Evolutionary conservation across 2,329 filamentous ascomycete species (phyloP).

Genomic region (Botrytis cinerea): DNA sequence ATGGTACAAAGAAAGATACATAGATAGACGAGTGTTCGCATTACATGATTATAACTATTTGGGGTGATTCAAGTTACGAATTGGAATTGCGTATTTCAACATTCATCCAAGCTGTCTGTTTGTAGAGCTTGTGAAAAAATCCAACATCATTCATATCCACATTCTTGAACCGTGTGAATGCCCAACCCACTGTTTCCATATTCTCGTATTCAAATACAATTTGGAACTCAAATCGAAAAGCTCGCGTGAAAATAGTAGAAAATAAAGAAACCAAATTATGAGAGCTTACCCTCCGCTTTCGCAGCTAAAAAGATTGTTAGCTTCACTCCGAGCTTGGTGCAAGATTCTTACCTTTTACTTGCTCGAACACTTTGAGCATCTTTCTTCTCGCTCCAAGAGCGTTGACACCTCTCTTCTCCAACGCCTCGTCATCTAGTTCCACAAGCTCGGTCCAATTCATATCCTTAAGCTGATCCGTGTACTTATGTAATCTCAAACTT

Average conservation of each 20-base stretch:
- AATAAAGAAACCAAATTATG: conserved; percentile 40
- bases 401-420: conserved; percentile 92
- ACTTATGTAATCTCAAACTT: conserved; percentile 94
- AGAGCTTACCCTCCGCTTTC: conserved; percentile 71
- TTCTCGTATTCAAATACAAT: conserved; percentile 14
- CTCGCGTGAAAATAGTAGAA: background rate
- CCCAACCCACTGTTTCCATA: background rate
- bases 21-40: conserved; percentile 1
- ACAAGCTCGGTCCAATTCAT: conserved; percentile 94
- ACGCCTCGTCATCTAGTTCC: conserved; percentile 86
- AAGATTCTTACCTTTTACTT: conserved; percentile 69
- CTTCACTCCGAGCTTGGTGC: background rate
- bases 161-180: background rate
- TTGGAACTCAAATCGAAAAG: conserved; percentile 4
- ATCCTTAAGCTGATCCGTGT: conserved; percentile 97
- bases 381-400: conserved; percentile 92
- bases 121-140: conserved; percentile 13
- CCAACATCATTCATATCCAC: conserved; percentile 18
- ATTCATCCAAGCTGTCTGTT: conserved; percentile 17
- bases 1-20: conserved; percentile 5
- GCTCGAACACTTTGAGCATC: conserved; percentile 99
- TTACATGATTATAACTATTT: conserved; percentile 10
- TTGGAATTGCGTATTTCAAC: conserved; percentile 9
- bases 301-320: conserved; percentile 57
- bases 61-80: background rate